A percentile compares a stretch with the other conserved stretches of the same genome.
Evolutionary conservation across 2,329 filamentous ascomycete species (phyloP).

Genomic region (Monascus ruber): DNA sequence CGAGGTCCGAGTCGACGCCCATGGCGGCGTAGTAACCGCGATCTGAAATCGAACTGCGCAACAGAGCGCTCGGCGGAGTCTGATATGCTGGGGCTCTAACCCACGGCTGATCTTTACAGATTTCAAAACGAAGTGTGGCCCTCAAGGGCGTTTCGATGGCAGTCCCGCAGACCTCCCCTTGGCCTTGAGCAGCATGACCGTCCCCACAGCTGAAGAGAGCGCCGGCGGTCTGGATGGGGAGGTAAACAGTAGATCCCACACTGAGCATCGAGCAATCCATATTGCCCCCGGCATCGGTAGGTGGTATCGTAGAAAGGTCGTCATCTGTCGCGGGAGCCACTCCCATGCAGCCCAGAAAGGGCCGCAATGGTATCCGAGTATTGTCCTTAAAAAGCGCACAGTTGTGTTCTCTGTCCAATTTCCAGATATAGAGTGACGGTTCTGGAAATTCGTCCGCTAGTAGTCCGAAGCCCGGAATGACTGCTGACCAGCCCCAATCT

Average conservation of each 20-base stretch:
- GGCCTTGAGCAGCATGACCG: conserved; percentile 44
- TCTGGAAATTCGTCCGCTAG: conserved; percentile 38
- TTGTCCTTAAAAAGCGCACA: conserved; percentile 38
- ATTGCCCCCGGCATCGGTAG: conserved; percentile 43
- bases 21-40: conserved; percentile 37
- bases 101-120: conserved; percentile 38
- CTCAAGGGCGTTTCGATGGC: conserved; percentile 45
- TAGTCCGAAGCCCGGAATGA: conserved; percentile 41
- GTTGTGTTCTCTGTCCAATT: conserved; percentile 28
- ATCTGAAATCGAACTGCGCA: conserved; percentile 14
- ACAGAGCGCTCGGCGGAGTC: conserved; percentile 20
- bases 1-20: conserved; percentile 37
- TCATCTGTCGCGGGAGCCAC: conserved; percentile 37
- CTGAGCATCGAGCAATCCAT: conserved; percentile 43
- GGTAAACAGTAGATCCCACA: conserved; percentile 36
- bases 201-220: conserved; percentile 45
- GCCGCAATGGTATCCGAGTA: conserved; percentile 39
- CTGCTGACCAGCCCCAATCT: conserved; percentile 43
- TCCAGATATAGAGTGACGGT: conserved; percentile 39
- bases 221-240: conserved; percentile 40
- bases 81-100: conserved; percentile 39
- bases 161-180: conserved; percentile 46
- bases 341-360: conserved; percentile 44
- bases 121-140: conserved; percentile 38
- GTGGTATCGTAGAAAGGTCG: conserved; percentile 41